Evolutionary conservation across 2,329 filamentous ascomycete species (phyloP), one percentile per base, ranked within the genome.

Genomic region (Sphaceloma murrayae): DNA sequence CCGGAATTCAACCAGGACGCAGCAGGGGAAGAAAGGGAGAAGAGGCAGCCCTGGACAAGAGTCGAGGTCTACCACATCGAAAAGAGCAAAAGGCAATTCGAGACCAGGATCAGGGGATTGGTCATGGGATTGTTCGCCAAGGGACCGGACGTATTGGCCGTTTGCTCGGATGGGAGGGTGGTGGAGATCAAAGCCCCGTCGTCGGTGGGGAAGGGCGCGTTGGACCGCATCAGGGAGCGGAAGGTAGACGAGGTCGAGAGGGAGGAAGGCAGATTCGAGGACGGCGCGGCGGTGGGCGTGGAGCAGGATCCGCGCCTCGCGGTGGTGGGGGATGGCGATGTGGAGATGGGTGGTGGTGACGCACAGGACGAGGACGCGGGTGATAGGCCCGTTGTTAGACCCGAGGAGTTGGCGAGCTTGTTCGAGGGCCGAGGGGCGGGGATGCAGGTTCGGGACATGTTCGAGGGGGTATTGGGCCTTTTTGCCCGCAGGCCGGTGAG

Each of bases 361-460:
- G n/a, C n/a, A n/a, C n/a, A n/a, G n/a, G n/a, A n/a, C n/a, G n/a
- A n/a, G n/a, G n/a, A n/a, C n/a, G 73, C 73, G 24, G 71, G 73
- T 36, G 68, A 70, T 39, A 67, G 70, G 16, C 73, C 74, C 5
- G 75, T 86, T 13, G 74, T 87, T 13, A 68, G 78, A 31, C 75
- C 79, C 38, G 79, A 87, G 56, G 74, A 77, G 51, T 64, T 88
- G 44, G 72, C 80, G 4, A 72, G 77, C 40, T 73, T 88, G 27
- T 86, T 88, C 51, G 80, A 86, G 50, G 69, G 72, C 2, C 78
- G 80, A 0, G 72, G 82, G 55, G 40, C 27, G 2, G 17, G 8
- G 6, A 78, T 80, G 16, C 76, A 81, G 8, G 74, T 88, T 16
- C 77, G 82, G 60, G 82, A 86, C 50, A 73, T 85, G 65, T 87